Percentiles rank a stretch among this genome's conserved stretches.
Conservation (phyloP, 257 asterid genomes). For the Primulina eburnea region DNA sequence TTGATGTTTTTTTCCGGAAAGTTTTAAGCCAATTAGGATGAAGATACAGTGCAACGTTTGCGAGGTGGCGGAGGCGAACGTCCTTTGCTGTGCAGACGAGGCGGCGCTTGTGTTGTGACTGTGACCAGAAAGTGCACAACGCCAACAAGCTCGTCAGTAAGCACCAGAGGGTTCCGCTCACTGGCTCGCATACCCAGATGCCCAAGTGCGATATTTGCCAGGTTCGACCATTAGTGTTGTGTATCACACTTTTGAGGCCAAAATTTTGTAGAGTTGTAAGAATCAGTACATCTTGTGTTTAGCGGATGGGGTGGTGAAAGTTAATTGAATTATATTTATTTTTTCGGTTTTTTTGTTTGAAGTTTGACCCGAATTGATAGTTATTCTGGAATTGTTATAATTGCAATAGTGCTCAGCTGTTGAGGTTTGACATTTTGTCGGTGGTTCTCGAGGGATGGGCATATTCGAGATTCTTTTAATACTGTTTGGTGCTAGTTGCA, state of each 20-base stretch:
- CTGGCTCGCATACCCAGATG: conserved; percentile 41
- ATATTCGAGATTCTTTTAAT: neutral
- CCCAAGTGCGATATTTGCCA: conserved; percentile 58
- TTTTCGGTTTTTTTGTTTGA: neutral
- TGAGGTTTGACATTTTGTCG: neutral
- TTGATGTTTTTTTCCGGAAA: too few relatives aligned
- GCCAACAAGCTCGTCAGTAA: conserved; percentile 25
- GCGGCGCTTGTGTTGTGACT: conserved; percentile 30
- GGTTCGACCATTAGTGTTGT: conserved; percentile 21
- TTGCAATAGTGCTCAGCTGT: neutral
- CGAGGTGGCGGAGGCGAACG: conserved; percentile 23
- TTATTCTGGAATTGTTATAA: neutral
- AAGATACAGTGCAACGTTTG: conserved; percentile 30
- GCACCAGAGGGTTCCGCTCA: conserved; percentile 33
- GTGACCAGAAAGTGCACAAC: conserved; percentile 31
- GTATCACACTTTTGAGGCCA: neutral
- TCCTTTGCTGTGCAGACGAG: conserved; percentile 35
- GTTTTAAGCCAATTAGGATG: neutral
- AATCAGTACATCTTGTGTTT: neutral
- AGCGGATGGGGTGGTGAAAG: neutral
- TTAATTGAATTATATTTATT: neutral
- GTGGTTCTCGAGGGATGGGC: neutral
- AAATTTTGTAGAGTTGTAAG: neutral
- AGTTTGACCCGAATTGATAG: neutral
- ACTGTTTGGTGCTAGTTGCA: neutral